Evolutionary conservation across 1,139 yeast species (phyloP).

Genomic region (Debaryomyces subglobosus): DNA sequence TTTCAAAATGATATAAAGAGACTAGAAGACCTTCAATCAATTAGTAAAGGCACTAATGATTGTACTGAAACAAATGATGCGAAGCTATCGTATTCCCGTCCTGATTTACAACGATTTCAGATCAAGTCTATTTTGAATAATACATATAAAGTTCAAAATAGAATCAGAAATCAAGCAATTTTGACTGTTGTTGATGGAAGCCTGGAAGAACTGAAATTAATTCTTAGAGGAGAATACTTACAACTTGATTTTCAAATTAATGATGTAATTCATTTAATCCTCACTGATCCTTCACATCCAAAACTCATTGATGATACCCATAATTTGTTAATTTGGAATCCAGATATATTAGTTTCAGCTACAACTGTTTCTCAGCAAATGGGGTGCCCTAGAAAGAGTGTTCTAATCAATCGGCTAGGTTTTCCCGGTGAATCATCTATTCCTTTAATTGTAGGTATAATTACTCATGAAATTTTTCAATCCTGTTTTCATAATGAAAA

Average conservation of each 20-base stretch:
- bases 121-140: conserved; percentile 41
- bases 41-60: conserved; percentile 12
- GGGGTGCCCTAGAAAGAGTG: conserved; percentile 71
- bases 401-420: conserved; percentile 56
- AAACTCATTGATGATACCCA: conserved; percentile 57
- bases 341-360: conserved; percentile 80
- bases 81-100: conserved; percentile 46
- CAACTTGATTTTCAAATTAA: conserved; percentile 42
- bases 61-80: conserved; percentile 32
- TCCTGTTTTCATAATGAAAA: conserved; percentile 52
- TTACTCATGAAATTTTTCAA: conserved; percentile 81
- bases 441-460: conserved; percentile 73
- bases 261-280: conserved; percentile 66
- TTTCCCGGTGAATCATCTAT: conserved; percentile 60
- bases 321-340: conserved; percentile 75
- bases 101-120: conserved; percentile 53
- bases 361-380: conserved; percentile 80
- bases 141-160: conserved; percentile 32
- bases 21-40: conserved; percentile 23
- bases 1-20: conserved; percentile 33
- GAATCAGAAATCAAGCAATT: conserved; percentile 47
- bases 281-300: conserved; percentile 41
- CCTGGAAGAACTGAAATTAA: conserved; percentile 38
- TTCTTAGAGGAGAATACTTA: conserved; percentile 54
- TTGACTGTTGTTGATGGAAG: conserved; percentile 47